phyloP scores from a whole-genome alignment of 108 stramenopile genomes.

The Schizochytrium sp. region DNA sequence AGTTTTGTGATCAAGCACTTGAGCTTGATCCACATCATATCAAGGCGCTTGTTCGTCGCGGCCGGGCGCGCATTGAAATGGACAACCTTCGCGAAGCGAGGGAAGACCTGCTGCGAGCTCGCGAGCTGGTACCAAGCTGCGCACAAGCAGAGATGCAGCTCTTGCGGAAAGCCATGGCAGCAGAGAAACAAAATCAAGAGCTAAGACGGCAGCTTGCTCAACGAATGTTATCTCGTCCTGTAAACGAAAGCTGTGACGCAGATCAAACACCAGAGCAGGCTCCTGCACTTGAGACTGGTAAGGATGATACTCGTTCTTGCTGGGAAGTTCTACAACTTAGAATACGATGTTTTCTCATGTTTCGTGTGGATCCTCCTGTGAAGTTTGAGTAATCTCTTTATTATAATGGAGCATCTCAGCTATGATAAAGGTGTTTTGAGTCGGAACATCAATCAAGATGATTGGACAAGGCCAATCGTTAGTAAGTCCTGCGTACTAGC shows the following conservation, averaged over 20 bases:
- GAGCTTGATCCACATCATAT: background rate
- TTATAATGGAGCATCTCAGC: background rate
- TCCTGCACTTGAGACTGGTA: background rate
- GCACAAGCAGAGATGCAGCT: background rate
- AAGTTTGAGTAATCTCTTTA: slow-evolving; percentile 14
- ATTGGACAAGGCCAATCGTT: background rate
- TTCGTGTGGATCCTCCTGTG: slow-evolving; percentile 2
- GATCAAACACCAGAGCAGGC: background rate
- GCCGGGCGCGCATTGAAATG: background rate
- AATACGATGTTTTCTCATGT: background rate
- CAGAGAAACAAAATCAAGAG: background rate
- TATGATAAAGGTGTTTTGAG: background rate
- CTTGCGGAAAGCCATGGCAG: slow-evolving; percentile 2
- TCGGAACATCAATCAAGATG: background rate
- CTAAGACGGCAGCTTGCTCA: background rate
- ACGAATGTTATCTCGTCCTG: background rate
- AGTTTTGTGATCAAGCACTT: slow-evolving; percentile 17
- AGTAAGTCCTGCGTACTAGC: too few species aligned
- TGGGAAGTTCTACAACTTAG: background rate
- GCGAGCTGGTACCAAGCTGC: background rate
- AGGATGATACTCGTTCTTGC: background rate
- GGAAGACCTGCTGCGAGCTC: background rate
- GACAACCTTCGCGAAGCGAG: background rate
- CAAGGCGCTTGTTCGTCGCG: background rate
- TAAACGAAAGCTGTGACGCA: background rate